A percentile compares a stretch with the other conserved stretches of the same genome.
Evolutionary conservation across 2,329 filamentous ascomycete genomes (phyloP).

Genomic region (Talaromyces piceae): DNA sequence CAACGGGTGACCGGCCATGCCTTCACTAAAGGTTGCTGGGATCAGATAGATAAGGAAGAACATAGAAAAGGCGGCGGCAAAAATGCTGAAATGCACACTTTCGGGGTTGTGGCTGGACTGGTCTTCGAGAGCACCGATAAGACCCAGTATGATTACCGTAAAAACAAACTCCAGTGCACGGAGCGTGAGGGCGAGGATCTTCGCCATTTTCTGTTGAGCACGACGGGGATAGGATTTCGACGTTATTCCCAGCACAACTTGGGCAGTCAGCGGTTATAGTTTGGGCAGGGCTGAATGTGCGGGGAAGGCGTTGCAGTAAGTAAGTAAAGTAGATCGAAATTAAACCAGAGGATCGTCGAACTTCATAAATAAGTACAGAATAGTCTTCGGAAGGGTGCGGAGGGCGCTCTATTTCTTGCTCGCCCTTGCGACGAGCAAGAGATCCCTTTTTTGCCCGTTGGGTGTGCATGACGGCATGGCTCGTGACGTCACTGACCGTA

Average conservation of each 20-base stretch:
- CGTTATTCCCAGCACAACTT: not conserved
- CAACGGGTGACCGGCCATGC: constrained; percentile 35
- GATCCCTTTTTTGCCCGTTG: not conserved
- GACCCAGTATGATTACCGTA: constrained; percentile 52
- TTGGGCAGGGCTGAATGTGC: no score
- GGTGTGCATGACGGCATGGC: not conserved
- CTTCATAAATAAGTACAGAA: not conserved
- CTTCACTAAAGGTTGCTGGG: constrained; percentile 34
- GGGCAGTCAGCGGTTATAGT: not conserved
- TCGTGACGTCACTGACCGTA: not conserved
- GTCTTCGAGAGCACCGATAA: constrained; percentile 57
- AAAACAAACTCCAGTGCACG: constrained; percentile 44
- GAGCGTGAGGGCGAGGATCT: constrained; percentile 9
- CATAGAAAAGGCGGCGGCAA: constrained; percentile 40
- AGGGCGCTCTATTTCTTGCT: not conserved
- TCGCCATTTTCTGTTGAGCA: constrained; percentile 3
- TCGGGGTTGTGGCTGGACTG: constrained; percentile 47
- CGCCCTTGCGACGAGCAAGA: not conserved
- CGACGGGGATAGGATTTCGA: not conserved
- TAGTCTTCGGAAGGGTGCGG: not conserved
- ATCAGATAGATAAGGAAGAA: constrained; percentile 43
- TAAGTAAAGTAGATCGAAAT: not conserved
- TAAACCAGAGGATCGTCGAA: not conserved
- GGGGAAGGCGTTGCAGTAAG: no score
- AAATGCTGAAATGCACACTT: constrained; percentile 50